Percentiles rank a stretch among this genome's conserved stretches.
phyloP scores from a whole-genome alignment of 192 early-diverging fungal species.

The Chytriomyces sp. region DNA sequence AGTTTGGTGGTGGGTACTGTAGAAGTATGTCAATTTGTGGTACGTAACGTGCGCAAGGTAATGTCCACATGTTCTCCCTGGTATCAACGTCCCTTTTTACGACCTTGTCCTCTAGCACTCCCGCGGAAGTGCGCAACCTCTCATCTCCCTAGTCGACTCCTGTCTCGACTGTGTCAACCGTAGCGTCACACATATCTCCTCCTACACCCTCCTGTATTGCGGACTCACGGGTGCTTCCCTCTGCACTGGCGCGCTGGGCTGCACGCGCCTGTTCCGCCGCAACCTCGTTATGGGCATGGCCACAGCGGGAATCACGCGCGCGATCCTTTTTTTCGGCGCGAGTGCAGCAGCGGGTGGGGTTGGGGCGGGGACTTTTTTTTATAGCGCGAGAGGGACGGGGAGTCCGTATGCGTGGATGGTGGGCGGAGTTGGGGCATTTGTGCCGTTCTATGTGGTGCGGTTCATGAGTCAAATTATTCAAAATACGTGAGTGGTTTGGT shows the following conservation, averaged over 20 bases:
- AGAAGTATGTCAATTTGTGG: constrained; percentile 51
- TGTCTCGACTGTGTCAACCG: constrained; percentile 24
- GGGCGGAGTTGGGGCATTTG: constrained; percentile 53
- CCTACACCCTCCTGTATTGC: constrained; percentile 70
- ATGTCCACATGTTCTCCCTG: background rate
- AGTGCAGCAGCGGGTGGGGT: constrained; percentile 56
- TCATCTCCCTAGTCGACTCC: constrained; percentile 17
- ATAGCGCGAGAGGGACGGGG: constrained; percentile 25
- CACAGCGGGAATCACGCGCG: constrained; percentile 52
- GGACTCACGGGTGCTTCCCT: constrained; percentile 73
- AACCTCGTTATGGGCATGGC: constrained; percentile 72
- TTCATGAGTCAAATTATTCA: constrained; percentile 72
- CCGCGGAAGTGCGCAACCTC: constrained; percentile 7
- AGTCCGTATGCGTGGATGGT: constrained; percentile 68
- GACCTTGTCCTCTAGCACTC: constrained; percentile 41
- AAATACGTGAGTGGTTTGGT: constrained; percentile 66
- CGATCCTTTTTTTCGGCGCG: constrained; percentile 63
- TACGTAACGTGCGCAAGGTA: constrained; percentile 56
- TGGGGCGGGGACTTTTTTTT: constrained; percentile 63
- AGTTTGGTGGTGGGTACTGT: constrained; percentile 65
- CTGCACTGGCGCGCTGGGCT: constrained; percentile 52
- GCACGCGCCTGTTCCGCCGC: constrained; percentile 72
- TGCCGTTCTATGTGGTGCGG: constrained; percentile 68
- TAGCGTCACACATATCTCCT: constrained; percentile 38
- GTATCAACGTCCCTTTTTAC: too few species aligned